phyloP scores from a whole-genome alignment of 2,329 filamentous ascomycete genomes.

The Fonsecaea nubica region DNA sequence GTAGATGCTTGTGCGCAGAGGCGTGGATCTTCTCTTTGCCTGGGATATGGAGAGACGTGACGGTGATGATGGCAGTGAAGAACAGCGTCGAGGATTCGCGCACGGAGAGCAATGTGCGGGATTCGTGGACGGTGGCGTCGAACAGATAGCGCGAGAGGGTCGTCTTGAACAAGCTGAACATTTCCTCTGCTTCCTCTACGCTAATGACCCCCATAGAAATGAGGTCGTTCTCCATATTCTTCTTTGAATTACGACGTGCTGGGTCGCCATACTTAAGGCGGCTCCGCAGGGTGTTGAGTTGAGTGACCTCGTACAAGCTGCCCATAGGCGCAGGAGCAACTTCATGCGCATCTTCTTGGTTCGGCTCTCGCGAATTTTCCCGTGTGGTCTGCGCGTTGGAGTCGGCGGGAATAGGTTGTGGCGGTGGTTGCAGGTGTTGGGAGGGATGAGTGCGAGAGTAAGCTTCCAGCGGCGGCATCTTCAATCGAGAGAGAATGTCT shows the following conservation, averaged over 20 bases:
- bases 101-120: conserved; percentile 58
- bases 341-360: conserved; percentile 43
- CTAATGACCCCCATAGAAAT: conserved; percentile 36
- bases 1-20: conserved; percentile 64
- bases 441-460: conserved; percentile 28
- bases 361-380: conserved; percentile 39
- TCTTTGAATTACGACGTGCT: conserved; percentile 35
- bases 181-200: conserved; percentile 38
- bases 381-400: conserved; percentile 37
- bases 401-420: conserved; percentile 8
- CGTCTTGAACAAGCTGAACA: conserved; percentile 39
- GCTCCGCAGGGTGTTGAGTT: conserved; percentile 45
- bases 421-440: conserved; percentile 19
- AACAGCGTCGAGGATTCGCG: conserved; percentile 63
- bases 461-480: conserved; percentile 37
- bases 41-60: conserved; percentile 65
- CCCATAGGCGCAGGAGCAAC: conserved; percentile 60
- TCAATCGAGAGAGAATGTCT: conserved; percentile 37
- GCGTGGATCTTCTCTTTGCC: conserved; percentile 60
- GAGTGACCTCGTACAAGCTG: conserved; percentile 62
- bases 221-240: conserved; percentile 39
- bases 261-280: conserved; percentile 36
- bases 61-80: conserved; percentile 62
- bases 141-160: conserved; percentile 40
- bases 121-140: conserved; percentile 55